Base-by-base conservation (phyloP, 2,329 filamentous ascomycete species). In the Penicillium verrucosum region DNA sequence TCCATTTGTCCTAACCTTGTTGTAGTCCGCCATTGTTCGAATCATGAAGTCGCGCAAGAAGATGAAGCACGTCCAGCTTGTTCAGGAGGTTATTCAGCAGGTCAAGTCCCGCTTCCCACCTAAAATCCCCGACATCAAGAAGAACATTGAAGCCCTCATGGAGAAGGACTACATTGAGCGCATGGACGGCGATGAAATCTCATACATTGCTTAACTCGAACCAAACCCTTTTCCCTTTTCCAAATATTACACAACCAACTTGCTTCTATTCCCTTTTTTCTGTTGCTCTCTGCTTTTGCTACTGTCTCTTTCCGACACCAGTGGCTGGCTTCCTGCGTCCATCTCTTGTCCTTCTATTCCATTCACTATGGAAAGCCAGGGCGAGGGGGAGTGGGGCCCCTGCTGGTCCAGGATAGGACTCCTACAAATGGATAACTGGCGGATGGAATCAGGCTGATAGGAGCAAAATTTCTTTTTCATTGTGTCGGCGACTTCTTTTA, bases 1-100 rank as follows among this genome's bases (percentile, higher is more conserved):
- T 23, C 44, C n/a, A 23, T 57, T 64, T 50, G 65, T 36, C 48
- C 48, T 56, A 37, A 56, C 34, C 51, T 18, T 43, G 57, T 5
- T 49, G 10, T 64, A 99, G 93, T 97, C 94, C 60, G 92, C 93
- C 25, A 97, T 99, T 74, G 94, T 99, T 56, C 90, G 94, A 70
- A 97, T 99, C 80, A 99, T 99, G 94, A 99, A 99, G 81, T 95
- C 93, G 4, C 89, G 94, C 59, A 97, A 99, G 86, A 90, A 89
- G 79, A 95, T 97, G 90, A 97, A 97, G 85, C 93, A 99, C 78
- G 87, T 88, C 60, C 89, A 94, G 71, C 87, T 99, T 12, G 92
- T 99, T 53, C 88, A 90, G 70, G 94, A 99, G 78, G 95, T 92
- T 25, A 97, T 99, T 74, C 89, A 88, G 70, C 94, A 97, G 76